Evolutionary conservation across 164 flowering plant genomes (phyloP).

Genomic region (Sextonia rubra): DNA sequence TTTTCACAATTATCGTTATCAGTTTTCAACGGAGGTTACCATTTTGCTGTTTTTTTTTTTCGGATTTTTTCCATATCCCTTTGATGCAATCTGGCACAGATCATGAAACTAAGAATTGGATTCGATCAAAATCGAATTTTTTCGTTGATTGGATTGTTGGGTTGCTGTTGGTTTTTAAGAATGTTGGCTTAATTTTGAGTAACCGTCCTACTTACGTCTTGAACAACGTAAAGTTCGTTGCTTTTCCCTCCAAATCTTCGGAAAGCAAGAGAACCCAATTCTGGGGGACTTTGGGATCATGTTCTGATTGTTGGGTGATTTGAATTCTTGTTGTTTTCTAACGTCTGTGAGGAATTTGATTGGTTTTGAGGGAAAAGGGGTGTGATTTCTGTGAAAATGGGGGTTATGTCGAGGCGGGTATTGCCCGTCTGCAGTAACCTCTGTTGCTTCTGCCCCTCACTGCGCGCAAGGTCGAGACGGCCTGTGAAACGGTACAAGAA

Average conservation of each 20-base stretch:
- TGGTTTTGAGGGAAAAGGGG: background rate
- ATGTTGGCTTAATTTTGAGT: constrained; percentile 8
- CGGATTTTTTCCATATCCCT: background rate
- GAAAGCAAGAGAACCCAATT: background rate
- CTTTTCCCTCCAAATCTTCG: background rate
- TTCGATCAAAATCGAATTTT: background rate
- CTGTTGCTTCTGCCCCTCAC: constrained; percentile 76
- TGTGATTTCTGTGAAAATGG: constrained; percentile 37
- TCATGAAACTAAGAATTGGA: constrained; percentile 5
- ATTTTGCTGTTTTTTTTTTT: background rate
- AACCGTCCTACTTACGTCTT: background rate
- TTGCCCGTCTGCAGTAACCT: constrained; percentile 78
- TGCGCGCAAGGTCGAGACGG: constrained; percentile 87
- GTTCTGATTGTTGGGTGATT: background rate
- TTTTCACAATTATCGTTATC: background rate
- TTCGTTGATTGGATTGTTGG: constrained; percentile 5
- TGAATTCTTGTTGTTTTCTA: background rate
- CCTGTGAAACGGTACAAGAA: constrained; percentile 90
- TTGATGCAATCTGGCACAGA: constrained; percentile 7
- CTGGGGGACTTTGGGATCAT: background rate
- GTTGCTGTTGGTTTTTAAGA: constrained; percentile 1
- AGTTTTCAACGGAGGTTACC: background rate
- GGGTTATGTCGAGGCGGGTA: constrained; percentile 82
- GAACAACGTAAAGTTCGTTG: background rate
- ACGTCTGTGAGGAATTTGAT: background rate